Evolutionary conservation across 768 basidiomycete genomes (phyloP), one percentile per base, ranked within the genome.

Genomic region (Collybiopsis luxurians): DNA sequence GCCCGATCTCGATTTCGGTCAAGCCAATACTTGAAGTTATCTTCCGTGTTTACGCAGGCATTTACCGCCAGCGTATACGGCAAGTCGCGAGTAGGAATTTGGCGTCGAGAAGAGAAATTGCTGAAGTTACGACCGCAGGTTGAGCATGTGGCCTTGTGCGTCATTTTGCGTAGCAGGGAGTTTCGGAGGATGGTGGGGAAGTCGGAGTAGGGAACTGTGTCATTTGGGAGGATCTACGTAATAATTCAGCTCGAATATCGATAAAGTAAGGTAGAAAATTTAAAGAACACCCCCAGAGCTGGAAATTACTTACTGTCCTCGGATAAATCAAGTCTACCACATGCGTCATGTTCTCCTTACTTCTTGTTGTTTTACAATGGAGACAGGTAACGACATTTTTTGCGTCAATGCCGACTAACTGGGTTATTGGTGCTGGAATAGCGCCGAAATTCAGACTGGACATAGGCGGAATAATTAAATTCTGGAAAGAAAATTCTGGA

Each of bases 21-120:
- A 47, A 85, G 71, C 96, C 96, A 98, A 60, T 82, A 75, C 47
- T 79, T 80, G 30, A 87, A 65, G 36, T 80, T 82, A 17, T 96
- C 95, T 1, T 90, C 83, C 21, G 84, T 87, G 57, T 86, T 83
- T 0, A 92, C 87, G 30, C 83, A 85, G 0, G 95, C 87, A 69
- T 98, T 98, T 61, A 99, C 71, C 0, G 90, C 87, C 11, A 99
- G 73, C 19, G 98, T 77, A 0, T 93, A 87, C 0, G 97, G 97
- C 1, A 98, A 73, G 55, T 86, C 82, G 46, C 71, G 67, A 11
- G 83, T 79, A 17, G 84, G 72, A 34, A 89, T 84, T 1, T 84
- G 85, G 12, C 90, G 84, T 39, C 79, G 79, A 31, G 85, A 86
- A 38, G 85, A 80, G 59, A 96, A 89, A 13, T 78, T 86, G 2